Evolutionary conservation across 768 basidiomycete species (phyloP), one percentile per base, ranked within the genome.

Genomic region (Suillus americanus): DNA sequence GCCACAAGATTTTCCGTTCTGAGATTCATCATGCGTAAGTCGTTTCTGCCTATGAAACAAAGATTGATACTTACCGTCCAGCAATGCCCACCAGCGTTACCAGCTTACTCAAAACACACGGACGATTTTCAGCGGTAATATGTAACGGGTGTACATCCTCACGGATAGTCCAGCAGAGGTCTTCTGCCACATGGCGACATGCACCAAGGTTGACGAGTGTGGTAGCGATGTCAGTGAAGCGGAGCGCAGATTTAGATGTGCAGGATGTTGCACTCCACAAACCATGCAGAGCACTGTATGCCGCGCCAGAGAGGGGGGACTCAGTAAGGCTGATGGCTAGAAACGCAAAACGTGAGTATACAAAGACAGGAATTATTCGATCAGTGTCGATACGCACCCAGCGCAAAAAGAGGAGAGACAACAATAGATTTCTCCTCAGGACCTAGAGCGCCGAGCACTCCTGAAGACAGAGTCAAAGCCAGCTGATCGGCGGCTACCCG

Each of bases 181-280:
- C 67, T 50, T 77, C 66, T 23, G 87, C 64, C 46, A 80, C 64
- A 10, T 68, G 66, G 1, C 73, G 66, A 48, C 78, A 75, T 3
- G 83, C 84, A 45, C 86, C 87, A 13, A 89, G 75, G 60, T 73
- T 77, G 3, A 76, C 67, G 2, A 89, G 73, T 16, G 76, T 74
- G 10, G 67, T 70, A 18, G 81, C 56, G 40, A 86, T 66, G 45
- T 73, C 73, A 25, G 62, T 61, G 79, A 78, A 59, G 73, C 74
- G 62, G 80, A 78, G n/a, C 72, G 72, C 23, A 71, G 74, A 8
- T 63, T 66, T 43, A 57, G 23, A 64, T 41, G 65, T 46, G 64
- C 59, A 53, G 68, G 64, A 45, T 55, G 35, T 57, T 59, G 57
- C 40, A 20, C 9, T 59, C 78, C 81, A 79, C 23, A 79, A 41